Evolutionary conservation across 352 stramenopile species (phyloP).

Genomic region (Globisporangium takayamanum): DNA sequence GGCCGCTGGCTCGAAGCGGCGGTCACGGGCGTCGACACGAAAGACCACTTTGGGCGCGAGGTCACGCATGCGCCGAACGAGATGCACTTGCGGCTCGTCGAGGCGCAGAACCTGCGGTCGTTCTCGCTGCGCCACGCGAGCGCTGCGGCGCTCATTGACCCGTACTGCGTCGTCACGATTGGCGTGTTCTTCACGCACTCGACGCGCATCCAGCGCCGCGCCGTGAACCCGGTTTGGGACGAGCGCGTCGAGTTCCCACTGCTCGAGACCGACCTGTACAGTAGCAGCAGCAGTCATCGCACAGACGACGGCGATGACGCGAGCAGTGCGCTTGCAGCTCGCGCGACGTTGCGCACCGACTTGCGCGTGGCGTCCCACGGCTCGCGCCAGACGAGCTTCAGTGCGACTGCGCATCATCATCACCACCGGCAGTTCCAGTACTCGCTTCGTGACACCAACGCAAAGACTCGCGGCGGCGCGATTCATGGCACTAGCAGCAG

Average conservation of each 20-base stretch:
- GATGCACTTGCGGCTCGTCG: conserved; percentile 45
- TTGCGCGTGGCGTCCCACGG: not conserved
- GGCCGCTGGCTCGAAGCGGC: conserved; percentile 41
- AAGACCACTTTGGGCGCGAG: conserved; percentile 35
- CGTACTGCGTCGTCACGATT: conserved; percentile 44
- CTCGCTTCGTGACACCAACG: not conserved
- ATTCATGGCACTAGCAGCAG: not conserved
- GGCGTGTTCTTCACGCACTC: conserved; percentile 24
- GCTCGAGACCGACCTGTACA: conserved; percentile 18
- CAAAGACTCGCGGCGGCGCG: not conserved
- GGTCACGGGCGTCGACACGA: conserved; percentile 30
- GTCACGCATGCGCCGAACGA: conserved; percentile 33
- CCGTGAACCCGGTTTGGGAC: conserved; percentile 33
- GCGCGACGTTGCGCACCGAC: not conserved
- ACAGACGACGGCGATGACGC: not conserved
- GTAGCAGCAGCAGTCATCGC: not conserved
- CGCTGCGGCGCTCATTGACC: conserved; percentile 30
- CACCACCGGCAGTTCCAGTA: too few relatives aligned
- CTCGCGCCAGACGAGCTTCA: conserved; percentile 10
- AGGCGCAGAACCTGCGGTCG: conserved; percentile 41
- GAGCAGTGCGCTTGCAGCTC: not conserved
- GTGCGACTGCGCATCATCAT: too few relatives aligned
- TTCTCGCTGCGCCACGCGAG: conserved; percentile 18
- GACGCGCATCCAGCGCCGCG: conserved; percentile 35
- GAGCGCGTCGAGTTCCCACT: conserved; percentile 26